Percentiles rank a stretch among this genome's conserved stretches.
Evolutionary conservation across 176 grass and related monocot species (phyloP).

Genomic region (Carex kokanica): DNA sequence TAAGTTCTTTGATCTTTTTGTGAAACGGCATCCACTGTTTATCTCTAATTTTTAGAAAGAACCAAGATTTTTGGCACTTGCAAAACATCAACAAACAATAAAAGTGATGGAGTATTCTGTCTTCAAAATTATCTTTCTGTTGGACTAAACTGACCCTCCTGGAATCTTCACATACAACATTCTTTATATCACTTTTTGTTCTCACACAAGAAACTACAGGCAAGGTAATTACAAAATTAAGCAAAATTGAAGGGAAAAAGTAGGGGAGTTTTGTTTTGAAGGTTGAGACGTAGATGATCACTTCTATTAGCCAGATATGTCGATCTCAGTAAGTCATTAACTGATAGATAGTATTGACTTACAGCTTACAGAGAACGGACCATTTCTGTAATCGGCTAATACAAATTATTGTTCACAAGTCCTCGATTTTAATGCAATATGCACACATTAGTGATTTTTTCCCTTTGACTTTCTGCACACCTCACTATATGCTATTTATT

Average conservation of each 20-base stretch:
- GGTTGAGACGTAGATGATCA: not conserved
- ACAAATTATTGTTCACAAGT: not conserved
- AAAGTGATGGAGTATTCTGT: not conserved
- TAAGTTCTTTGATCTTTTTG: not conserved
- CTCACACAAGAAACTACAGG: not conserved
- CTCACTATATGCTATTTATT: not conserved
- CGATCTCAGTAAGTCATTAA: not conserved
- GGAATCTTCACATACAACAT: not conserved
- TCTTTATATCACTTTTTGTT: not conserved
- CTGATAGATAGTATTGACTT: not conserved
- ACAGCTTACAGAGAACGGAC: not conserved
- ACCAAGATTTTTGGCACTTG: not conserved
- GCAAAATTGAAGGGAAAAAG: not conserved
- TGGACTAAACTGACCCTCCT: not conserved
- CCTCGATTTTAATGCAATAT: not conserved
- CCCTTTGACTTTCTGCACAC: not conserved
- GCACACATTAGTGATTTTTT: not conserved
- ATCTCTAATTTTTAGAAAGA: not conserved
- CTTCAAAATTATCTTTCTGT: not conserved
- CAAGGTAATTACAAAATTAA: not conserved
- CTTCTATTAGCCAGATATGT: not conserved
- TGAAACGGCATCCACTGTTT: not conserved
- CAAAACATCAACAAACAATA: not conserved
- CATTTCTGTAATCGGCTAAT: not conserved
- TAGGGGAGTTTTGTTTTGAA: not conserved